phyloP scores from a whole-genome alignment of 2,329 filamentous ascomycete species.

The Aspergillus fructus region DNA sequence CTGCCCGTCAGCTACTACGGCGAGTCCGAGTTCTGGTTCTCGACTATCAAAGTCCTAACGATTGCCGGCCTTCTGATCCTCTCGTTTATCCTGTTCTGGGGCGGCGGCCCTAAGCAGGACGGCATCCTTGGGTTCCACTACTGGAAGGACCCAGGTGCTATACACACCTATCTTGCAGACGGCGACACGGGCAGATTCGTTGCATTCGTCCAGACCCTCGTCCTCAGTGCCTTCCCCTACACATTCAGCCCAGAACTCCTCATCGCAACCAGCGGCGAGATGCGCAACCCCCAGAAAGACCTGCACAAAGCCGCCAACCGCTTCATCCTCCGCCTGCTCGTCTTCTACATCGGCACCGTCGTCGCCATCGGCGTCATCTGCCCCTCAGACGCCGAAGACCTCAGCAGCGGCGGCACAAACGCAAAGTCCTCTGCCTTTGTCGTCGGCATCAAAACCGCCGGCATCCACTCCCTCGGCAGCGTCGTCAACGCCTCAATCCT shows the following conservation, averaged over 20 bases:
- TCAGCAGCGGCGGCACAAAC: slow-evolving; percentile 44
- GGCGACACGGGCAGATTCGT: slow-evolving; percentile 53
- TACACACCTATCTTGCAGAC: slow-evolving; percentile 48
- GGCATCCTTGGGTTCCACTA: slow-evolving; percentile 51
- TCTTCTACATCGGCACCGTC: slow-evolving; percentile 72
- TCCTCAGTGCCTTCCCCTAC: slow-evolving; percentile 56
- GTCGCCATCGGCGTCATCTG: slow-evolving; percentile 69
- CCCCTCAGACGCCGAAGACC: slow-evolving; percentile 56
- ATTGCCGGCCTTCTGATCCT: slow-evolving; percentile 53
- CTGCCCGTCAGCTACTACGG: slow-evolving; percentile 53
- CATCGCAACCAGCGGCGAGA: slow-evolving; percentile 61
- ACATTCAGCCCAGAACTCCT: slow-evolving; percentile 57
- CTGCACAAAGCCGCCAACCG: slow-evolving; percentile 74
- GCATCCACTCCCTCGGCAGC: slow-evolving; percentile 41
- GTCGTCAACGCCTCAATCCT: slow-evolving; percentile 44
- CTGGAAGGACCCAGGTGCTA: slow-evolving; percentile 50
- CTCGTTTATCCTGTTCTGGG: slow-evolving; percentile 56
- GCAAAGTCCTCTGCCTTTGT: slow-evolving; percentile 53
- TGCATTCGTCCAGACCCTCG: slow-evolving; percentile 50
- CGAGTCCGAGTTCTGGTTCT: slow-evolving; percentile 57
- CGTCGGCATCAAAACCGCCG: slow-evolving; percentile 48
- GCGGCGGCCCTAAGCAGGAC: slow-evolving; percentile 53
- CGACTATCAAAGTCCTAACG: slow-evolving; percentile 52
- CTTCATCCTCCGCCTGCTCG: slow-evolving; percentile 72
- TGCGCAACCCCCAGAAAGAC: slow-evolving; percentile 64